These are phyloP conservation scores for Pistacia integerrima DNA, from an alignment of 345 rosid genomes.

Conservation along the genomic window DNA sequence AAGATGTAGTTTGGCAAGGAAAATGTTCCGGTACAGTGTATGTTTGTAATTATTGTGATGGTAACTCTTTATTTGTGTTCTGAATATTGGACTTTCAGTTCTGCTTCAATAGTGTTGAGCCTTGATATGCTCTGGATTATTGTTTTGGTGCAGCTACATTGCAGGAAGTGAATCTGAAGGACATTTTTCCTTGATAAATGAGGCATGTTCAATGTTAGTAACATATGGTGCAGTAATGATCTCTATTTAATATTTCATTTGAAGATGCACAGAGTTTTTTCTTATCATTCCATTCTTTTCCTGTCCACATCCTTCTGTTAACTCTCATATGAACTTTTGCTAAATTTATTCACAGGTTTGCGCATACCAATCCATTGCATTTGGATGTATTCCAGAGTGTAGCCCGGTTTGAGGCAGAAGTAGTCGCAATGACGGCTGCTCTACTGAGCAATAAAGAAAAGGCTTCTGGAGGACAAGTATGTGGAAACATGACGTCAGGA, in stretches of 20 bases:
- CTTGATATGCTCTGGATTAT: slow-evolving; percentile 11
- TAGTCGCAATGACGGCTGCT: slow-evolving; percentile 95
- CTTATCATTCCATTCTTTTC: slow-evolving; percentile 2
- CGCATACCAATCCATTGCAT: slow-evolving; percentile 95
- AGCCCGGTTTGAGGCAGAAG: slow-evolving; percentile 88
- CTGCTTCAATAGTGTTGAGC: slow-evolving; percentile 11
- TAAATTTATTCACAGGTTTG: slow-evolving; percentile 68
- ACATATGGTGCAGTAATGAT: slow-evolving; percentile 17
- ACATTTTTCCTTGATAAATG: slow-evolving; percentile 87
- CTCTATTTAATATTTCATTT: neutral
- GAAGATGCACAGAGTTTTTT: neutral
- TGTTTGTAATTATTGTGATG: slow-evolving; percentile 41
- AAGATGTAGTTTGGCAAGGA: slow-evolving; percentile 86
- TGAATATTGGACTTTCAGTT: neutral
- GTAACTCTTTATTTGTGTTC: neutral
- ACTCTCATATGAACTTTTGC: slow-evolving; percentile 4
- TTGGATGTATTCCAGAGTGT: slow-evolving; percentile 85
- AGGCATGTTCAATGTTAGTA: slow-evolving; percentile 97
- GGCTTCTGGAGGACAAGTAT: slow-evolving; percentile 77
- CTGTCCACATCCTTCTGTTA: neutral
- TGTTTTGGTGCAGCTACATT: slow-evolving; percentile 63
- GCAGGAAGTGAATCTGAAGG: slow-evolving; percentile 90
- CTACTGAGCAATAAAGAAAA: slow-evolving; percentile 73
- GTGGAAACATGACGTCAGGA: slow-evolving; percentile 99
- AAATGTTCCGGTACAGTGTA: slow-evolving; percentile 99